A percentile compares a stretch with the other conserved stretches of the same genome.
Conservation (phyloP, 2,329 filamentous ascomycete species). For the Talaromyces islandicus region DNA sequence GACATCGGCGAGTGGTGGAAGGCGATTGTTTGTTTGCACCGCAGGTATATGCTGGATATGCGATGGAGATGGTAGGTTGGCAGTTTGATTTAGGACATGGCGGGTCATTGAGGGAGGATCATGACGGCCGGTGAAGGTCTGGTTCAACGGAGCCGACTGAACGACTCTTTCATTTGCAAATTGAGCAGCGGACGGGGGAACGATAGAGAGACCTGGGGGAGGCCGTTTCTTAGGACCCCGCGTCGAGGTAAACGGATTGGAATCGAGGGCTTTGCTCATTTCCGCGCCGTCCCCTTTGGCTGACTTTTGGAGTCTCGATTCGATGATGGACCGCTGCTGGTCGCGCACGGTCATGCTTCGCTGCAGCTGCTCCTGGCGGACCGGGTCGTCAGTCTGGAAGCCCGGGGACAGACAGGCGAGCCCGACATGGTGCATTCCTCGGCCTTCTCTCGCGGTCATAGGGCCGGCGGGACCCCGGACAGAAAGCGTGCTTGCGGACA, state of each 20-base stretch:
- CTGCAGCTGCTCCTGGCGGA: conserved; percentile 92
- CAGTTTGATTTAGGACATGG: conserved; percentile 74
- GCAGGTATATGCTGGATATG: conserved; percentile 89
- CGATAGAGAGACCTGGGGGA: conserved; percentile 85
- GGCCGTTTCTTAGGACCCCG: conserved; percentile 47
- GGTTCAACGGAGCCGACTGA: conserved; percentile 89
- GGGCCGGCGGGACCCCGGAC: conserved; percentile 62
- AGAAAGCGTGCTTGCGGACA: conserved; percentile 44
- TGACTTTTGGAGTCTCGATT: conserved; percentile 81
- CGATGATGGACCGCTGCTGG: conserved; percentile 91
- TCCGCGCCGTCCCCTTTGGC: conserved; percentile 69
- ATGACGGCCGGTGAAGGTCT: conserved; percentile 89
- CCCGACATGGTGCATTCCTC: conserved; percentile 82
- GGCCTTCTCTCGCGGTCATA: conserved; percentile 69
- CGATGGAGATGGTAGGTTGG: conserved; percentile 73
- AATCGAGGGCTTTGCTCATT: conserved; percentile 49
- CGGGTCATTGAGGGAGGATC: conserved; percentile 69
- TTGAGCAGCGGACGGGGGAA: conserved; percentile 85
- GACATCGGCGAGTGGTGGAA: conserved; percentile 91
- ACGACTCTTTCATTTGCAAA: conserved; percentile 94
- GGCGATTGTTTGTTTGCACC: conserved; percentile 80
- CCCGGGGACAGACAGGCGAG: conserved; percentile 91
- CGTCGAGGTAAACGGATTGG: conserved; percentile 32
- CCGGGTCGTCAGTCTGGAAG: conserved; percentile 93
- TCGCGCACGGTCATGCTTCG: conserved; percentile 89